Evolutionary conservation across 106 monocot genomes (phyloP), one percentile per base, ranked within the genome.

Genomic region (Platanthera guangdongensis): DNA sequence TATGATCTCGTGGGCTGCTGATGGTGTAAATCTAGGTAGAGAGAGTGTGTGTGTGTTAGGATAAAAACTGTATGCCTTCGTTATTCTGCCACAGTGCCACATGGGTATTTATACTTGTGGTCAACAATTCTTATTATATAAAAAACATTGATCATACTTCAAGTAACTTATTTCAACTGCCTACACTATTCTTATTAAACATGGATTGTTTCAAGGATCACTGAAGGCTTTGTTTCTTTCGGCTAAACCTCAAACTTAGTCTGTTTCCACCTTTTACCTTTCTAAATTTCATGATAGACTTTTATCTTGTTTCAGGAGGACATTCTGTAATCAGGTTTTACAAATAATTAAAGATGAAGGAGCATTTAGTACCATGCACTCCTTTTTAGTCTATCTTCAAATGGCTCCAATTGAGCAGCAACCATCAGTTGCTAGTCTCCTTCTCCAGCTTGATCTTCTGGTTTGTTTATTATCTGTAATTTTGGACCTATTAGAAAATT

Each of bases 381-480:
- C 75, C 64, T 82, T 87, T 76, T 60, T 87, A 13, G 81, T 82
- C 59, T 84, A 87, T 63, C 87, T 87, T 69, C 87, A 83, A 28
- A 84, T 82, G 81, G 87, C 81, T 49, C 79, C 87, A 65, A 77
- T 84, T 54, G 84, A 84, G 76, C 78, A 87, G 78, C 84, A 84
- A 74, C 81, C 81, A 19, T 13, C 57, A 53, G 79, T 87, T 70
- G 87, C 87, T 47, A 79, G 84, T 79, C 84, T 87, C 60, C 84
- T 87, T 32, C 87, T 87, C 72, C 87, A 87, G 68, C 87, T 87
- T 82, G 87, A 87, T 81, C 81, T 87, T 21, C 53, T 87, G 87
- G 87, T 87, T 45, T 57, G 78, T 55, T 51, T 71, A 71, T 50
- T 21, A 46, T 72, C 1, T 12, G 19, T 50, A 10, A 51, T 3